Conservation (phyloP, 2,329 filamentous ascomycete genomes). For the Colletotrichum ledebouriae region DNA sequence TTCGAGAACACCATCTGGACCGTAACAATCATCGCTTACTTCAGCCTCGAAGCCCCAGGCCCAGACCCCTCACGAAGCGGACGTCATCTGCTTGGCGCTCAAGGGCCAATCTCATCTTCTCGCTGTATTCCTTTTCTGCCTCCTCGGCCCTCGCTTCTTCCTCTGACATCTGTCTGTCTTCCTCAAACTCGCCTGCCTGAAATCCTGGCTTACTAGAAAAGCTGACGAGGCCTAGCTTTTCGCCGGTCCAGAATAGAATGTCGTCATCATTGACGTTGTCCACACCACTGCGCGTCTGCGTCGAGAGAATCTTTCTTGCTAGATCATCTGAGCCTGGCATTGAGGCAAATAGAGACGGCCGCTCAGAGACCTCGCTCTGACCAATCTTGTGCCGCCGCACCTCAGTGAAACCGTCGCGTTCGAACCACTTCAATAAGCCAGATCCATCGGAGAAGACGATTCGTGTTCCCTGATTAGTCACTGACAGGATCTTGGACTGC, state of each 20-base stretch:
- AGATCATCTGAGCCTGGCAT: conserved; percentile 76
- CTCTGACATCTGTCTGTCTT: conserved; percentile 56
- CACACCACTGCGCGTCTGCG: conserved; percentile 53
- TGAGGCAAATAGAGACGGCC: conserved; percentile 64
- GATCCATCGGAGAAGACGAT: conserved; percentile 88
- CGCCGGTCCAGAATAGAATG: conserved; percentile 88
- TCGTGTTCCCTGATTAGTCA: conserved; percentile 83
- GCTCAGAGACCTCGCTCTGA: conserved; percentile 62
- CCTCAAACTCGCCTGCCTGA: conserved; percentile 64
- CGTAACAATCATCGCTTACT: not conserved
- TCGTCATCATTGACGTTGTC: conserved; percentile 70
- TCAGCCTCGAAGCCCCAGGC: conserved; percentile 33
- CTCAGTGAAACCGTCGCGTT: conserved; percentile 81
- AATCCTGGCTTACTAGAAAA: conserved; percentile 69
- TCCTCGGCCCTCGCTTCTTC: conserved; percentile 65
- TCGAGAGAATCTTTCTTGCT: conserved; percentile 83
- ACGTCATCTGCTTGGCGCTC: conserved; percentile 84
- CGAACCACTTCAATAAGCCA: conserved; percentile 90
- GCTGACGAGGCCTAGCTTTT: conserved; percentile 80
- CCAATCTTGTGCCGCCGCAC: conserved; percentile 68
- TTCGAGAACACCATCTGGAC: not conserved
- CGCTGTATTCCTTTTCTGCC: conserved; percentile 73
- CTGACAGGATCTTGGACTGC: conserved; percentile 83
- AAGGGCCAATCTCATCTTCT: conserved; percentile 80
- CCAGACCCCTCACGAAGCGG: conserved; percentile 78